Evolutionary conservation across 352 stramenopile genomes (phyloP), one percentile per base, ranked within the genome.

Genomic region (Phytophthora sojae): DNA sequence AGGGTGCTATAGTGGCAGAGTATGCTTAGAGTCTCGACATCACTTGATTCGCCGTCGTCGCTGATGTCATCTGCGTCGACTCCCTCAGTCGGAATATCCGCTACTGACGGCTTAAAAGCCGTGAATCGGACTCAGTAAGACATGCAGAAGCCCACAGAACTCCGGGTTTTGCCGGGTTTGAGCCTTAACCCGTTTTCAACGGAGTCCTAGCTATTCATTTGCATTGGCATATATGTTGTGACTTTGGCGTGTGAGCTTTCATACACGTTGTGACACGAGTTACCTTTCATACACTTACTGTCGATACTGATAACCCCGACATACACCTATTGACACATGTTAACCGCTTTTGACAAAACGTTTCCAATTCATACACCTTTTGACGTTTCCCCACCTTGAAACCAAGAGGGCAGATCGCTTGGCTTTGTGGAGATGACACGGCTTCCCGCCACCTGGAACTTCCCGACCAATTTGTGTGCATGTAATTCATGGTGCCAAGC

Each of bases 381-480:
- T 39, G 32, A 39, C 32, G 11, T 39, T 39, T 39, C 14, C 32
- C 32, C 47, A 8, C 42, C 42, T 8, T 49, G 42, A 49, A 49
- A 49, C 14, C 42, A n/a, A 53, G 19, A 53, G n/a, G 47, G 47
- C 47, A 21, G 47, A 54, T 54, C 47, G 9, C 19, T 30, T 53
- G 30, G 47, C 44, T 51, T 51, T 21, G 45, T 45, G 37, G 14
- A 19, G 37, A 11, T 50, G 42, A 4, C 42, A 50, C 42, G 2
- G 9, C 15, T 14, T 19, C n/a, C 6, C 42, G 19, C 19, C 19
- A 52, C 9, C 45, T 29, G 45, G 9, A 26, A 45, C 37, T 45
- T 35, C 30, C 30, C 30, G 7, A 12, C 7, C 7, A 35, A 35
- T 9, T 35, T 9, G 30, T 35, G 23, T 30, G 6, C 26, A 30